These are phyloP conservation scores for Purpureocillium lavendulum DNA, from an alignment of 2,329 filamentous ascomycete species.

Conservation along the genomic window DNA sequence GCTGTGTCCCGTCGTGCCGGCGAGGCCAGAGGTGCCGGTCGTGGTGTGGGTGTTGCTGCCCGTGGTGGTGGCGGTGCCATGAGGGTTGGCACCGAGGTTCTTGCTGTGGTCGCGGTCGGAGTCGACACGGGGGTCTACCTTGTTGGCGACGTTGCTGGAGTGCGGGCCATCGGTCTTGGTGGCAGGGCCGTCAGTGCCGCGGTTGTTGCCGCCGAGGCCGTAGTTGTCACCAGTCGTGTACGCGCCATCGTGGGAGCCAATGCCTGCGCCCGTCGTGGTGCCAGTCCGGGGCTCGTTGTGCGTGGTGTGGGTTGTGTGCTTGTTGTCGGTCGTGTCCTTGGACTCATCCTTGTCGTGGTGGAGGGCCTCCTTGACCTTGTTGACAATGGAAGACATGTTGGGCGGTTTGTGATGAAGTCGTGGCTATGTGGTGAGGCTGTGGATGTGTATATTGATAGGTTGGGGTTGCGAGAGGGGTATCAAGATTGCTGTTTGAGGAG, in stretches of 20 bases:
- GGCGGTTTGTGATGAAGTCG: conserved; percentile 4
- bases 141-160: conserved; percentile 37
- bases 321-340: conserved; percentile 6
- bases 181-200: conserved; percentile 14
- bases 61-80: conserved; percentile 11
- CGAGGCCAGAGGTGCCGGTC: conserved; percentile 10
- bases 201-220: conserved; percentile 6
- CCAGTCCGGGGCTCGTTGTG: conserved; percentile 37
- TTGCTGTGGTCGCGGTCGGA: conserved; percentile 37
- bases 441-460: not conserved
- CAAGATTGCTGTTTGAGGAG: no score
- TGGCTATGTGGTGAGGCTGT: not conserved
- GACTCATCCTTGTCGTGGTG: conserved; percentile 29
- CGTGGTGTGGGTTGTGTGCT: not conserved
- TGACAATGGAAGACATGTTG: conserved; percentile 49
- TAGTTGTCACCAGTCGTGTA: conserved; percentile 38
- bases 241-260: conserved; percentile 12
- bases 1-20: no score
- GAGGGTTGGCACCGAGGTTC: conserved; percentile 23
- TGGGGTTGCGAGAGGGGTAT: not conserved
- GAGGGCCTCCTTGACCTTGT: conserved; percentile 52
- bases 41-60: conserved; percentile 5
- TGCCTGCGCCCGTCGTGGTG: conserved; percentile 18
- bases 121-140: conserved; percentile 44
- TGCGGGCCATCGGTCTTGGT: conserved; percentile 35